Base-by-base conservation (phyloP, 2,329 filamentous ascomycete species). In the Hirsutella rhossiliensis region DNA sequence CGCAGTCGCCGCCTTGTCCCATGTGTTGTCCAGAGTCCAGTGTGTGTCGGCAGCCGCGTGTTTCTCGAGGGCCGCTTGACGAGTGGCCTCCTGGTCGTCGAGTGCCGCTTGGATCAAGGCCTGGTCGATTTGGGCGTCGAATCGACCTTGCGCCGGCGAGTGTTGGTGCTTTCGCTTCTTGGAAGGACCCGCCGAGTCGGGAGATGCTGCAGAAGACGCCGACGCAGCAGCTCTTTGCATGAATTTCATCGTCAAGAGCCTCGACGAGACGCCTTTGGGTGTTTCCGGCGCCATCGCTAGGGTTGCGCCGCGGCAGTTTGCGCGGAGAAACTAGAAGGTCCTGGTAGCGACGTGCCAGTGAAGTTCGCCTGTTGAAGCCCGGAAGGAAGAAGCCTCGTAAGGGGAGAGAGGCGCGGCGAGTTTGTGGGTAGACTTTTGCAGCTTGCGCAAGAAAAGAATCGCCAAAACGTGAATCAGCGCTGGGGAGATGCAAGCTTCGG, bases 241-340 rank as follows among this genome's bases (percentile, higher is more conserved):
- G 61, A 96, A 96, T 69, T 94, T 94, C 88, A 95, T 96, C 32
- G 85, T 89, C 58, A 94, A 73, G 40, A 96, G 80, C 52, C 88
- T 81, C 47, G 84, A 89, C 50, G 89, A 95, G 80, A 94, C 88
- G 39, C 72, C 73, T 63, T 76, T 76, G 40, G 77, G 69, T 47
- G 70, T 79, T 57, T 71, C 65, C 48, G 72, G 64, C 53, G 72
- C 63, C 62, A 73, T 72, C 40, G 9, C 52, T 42, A 11, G 12
- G 31, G 11, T 38, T 38, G 30, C 8, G 27, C 12, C 12, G 29
- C 31, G 17, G 40, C 12, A 15, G 27, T 15, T 12, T 30, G 39
- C 15, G 27, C n/a, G 18, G 32, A 15, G 18, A 12, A 3, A 27
- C 23, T 9, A 9, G 23, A 6, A 9, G 23, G 5, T 27, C 5